Conservation (phyloP, 1,139 yeast genomes). For the Zygosaccharomyces sapae region DNA sequence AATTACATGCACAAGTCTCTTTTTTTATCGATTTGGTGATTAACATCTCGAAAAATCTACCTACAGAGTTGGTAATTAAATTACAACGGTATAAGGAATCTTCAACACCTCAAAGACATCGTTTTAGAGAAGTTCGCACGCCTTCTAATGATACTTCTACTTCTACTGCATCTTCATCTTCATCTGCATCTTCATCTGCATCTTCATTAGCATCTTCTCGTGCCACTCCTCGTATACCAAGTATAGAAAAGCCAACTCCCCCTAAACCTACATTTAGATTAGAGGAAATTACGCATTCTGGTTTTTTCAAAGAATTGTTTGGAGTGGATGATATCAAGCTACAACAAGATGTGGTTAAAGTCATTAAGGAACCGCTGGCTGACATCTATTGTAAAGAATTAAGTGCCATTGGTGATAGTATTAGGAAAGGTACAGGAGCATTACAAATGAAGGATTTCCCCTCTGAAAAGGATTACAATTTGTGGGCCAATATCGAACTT, state of each 20-base stretch:
- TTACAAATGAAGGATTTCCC: constrained; percentile 44
- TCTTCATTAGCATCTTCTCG: neutral
- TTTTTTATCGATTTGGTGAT: constrained; percentile 56
- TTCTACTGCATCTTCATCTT: neutral
- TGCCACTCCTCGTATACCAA: neutral
- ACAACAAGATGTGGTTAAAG: constrained; percentile 48
- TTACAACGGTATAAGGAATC: constrained; percentile 44
- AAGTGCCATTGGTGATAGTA: constrained; percentile 38
- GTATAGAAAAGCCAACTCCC: constrained; percentile 1
- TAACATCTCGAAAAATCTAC: constrained; percentile 44
- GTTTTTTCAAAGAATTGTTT: constrained; percentile 43
- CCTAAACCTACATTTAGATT: constrained; percentile 46
- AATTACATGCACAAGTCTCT: constrained; percentile 54
- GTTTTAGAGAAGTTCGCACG: constrained; percentile 31
- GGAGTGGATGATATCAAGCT: constrained; percentile 40
- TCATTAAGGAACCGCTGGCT: constrained; percentile 42
- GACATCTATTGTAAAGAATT: constrained; percentile 34
- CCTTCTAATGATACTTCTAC: neutral
- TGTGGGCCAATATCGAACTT: constrained; percentile 52
- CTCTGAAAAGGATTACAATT: constrained; percentile 40
- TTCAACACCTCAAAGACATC: constrained; percentile 30
- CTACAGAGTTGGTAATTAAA: constrained; percentile 42
- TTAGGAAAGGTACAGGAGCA: constrained; percentile 43
- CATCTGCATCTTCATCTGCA: neutral
- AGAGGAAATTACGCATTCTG: constrained; percentile 47